Evolutionary conservation across 768 basidiomycete genomes (phyloP).

Genomic region (Pleurotus giganteus): DNA sequence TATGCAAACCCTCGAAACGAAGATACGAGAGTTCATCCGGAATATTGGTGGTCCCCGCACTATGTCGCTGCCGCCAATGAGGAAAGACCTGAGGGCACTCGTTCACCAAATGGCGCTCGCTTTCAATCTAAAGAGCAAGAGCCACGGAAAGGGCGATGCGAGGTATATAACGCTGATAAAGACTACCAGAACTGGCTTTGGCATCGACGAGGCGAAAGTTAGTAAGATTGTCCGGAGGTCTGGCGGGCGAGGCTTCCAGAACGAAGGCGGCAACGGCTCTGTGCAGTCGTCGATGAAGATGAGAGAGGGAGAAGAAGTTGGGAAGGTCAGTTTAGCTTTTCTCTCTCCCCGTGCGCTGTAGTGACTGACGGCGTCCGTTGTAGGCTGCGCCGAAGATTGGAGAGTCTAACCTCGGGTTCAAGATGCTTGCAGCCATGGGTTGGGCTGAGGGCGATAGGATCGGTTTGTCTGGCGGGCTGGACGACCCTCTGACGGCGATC

Average conservation of each 20-base stretch:
- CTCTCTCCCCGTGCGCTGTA: not conserved
- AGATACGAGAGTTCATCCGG: slow-evolving; percentile 68
- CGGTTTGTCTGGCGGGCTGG: slow-evolving; percentile 62
- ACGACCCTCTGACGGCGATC: slow-evolving; percentile 75
- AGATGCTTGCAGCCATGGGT: slow-evolving; percentile 86
- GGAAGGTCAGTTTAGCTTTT: slow-evolving; percentile 48
- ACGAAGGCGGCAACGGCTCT: slow-evolving; percentile 26
- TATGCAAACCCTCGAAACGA: slow-evolving; percentile 62
- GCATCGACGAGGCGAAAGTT: slow-evolving; percentile 62
- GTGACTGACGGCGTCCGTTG: not conserved
- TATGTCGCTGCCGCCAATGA: slow-evolving; percentile 78
- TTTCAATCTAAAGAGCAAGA: slow-evolving; percentile 77
- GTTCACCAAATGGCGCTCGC: slow-evolving; percentile 80
- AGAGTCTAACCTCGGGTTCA: slow-evolving; percentile 80
- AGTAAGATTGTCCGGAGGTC: slow-evolving; percentile 37
- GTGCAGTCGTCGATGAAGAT: slow-evolving; percentile 18
- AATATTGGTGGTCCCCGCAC: slow-evolving; percentile 47
- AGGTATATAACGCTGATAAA: slow-evolving; percentile 79
- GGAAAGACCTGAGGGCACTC: slow-evolving; percentile 64
- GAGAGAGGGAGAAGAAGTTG: slow-evolving; percentile 85
- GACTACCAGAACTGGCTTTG: slow-evolving; percentile 56
- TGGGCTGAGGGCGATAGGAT: slow-evolving; percentile 84
- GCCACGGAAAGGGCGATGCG: slow-evolving; percentile 63
- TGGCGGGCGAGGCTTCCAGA: slow-evolving; percentile 27
- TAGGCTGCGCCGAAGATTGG: slow-evolving; percentile 82